phyloP scores from a whole-genome alignment of 768 basidiomycete species.

The Calvatia gigantea region DNA sequence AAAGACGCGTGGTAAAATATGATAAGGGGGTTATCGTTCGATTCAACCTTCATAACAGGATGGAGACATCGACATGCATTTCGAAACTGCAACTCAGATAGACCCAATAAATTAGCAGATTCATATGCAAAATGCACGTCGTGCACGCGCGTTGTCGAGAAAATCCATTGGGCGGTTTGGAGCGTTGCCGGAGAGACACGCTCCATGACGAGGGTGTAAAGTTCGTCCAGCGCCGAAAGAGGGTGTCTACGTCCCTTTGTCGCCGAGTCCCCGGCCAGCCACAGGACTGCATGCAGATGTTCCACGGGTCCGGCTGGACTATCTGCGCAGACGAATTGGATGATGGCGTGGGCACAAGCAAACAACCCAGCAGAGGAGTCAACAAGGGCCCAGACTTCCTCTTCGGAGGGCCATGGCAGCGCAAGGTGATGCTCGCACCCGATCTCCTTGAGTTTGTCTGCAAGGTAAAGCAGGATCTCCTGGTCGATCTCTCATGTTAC shows the following conservation, averaged over 20 bases:
- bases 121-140: neutral
- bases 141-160: neutral
- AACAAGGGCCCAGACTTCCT: neutral
- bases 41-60: neutral
- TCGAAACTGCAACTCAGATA: neutral
- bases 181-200: neutral
- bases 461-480: slow-evolving; percentile 5
- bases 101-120: neutral
- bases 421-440: neutral
- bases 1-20: neutral
- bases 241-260: too few relatives aligned
- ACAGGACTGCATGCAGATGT: neutral
- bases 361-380: slow-evolving; percentile 4
- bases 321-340: slow-evolving; percentile 5
- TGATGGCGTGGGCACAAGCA: neutral
- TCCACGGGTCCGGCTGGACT: neutral
- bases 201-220: neutral
- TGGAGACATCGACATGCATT: neutral
- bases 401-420: slow-evolving; percentile 11
- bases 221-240: neutral
- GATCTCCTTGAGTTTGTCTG: slow-evolving; percentile 4
- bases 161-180: neutral
- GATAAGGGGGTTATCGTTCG: neutral
- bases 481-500: neutral
- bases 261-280: too few relatives aligned